Percentiles rank a stretch among this genome's conserved stretches.
Conservation (phyloP, 1,139 yeast genomes). For the Geotrichum siamense region DNA sequence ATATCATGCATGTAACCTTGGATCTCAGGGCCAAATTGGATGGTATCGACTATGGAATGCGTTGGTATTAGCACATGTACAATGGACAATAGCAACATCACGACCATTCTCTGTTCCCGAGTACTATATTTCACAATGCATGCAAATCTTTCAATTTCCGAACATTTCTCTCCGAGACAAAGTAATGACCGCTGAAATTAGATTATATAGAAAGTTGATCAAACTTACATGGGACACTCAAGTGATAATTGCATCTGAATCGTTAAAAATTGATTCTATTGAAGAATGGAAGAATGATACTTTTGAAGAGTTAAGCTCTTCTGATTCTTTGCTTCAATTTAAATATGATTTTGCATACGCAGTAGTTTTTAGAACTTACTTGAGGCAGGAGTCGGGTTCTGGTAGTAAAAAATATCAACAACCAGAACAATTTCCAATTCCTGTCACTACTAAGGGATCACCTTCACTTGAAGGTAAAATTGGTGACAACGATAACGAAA, state of each 20-base stretch:
- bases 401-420: background rate
- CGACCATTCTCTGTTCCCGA: conserved; percentile 15
- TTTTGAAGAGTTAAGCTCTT: background rate
- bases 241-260: conserved; percentile 11
- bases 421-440: background rate
- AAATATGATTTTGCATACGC: conserved; percentile 16
- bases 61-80: conserved; percentile 12
- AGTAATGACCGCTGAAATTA: conserved; percentile 11
- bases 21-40: conserved; percentile 10
- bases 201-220: conserved; percentile 8
- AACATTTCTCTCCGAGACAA: conserved; percentile 6
- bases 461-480: conserved; percentile 1
- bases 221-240: conserved; percentile 14
- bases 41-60: conserved; percentile 18
- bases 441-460: conserved; percentile 4
- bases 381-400: conserved; percentile 14
- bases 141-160: conserved; percentile 11
- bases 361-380: conserved; percentile 13
- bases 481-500: conserved; percentile 1
- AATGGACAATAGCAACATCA: conserved; percentile 15
- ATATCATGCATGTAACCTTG: conserved; percentile 12
- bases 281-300: conserved; percentile 14
- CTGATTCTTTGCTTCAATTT: conserved; percentile 1
- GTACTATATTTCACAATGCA: conserved; percentile 13
- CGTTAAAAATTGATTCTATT: conserved; percentile 7